Conservation (phyloP, 768 basidiomycete species). For the Pleurotus eryngii region DNA sequence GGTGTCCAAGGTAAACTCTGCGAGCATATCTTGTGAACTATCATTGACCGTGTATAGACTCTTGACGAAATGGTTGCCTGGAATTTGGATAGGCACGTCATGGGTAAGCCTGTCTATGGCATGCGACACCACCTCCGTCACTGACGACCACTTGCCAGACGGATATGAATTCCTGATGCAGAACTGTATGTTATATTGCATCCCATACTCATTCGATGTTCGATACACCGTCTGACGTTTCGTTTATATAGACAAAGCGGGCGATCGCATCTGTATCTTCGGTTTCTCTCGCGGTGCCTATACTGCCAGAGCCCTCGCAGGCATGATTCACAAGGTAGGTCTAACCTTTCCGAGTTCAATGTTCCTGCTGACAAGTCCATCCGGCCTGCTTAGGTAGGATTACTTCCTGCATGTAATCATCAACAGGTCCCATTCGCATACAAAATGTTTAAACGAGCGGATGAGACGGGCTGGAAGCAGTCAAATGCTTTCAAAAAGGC, state of each 20-base stretch:
- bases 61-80: constrained; percentile 44
- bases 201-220: too few relatives aligned
- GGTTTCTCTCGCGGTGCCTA: constrained; percentile 64
- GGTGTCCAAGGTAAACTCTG: constrained; percentile 33
- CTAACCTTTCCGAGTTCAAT: too few relatives aligned
- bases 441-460: constrained; percentile 45
- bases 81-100: constrained; percentile 52
- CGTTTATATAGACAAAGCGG: constrained; percentile 30
- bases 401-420: constrained; percentile 37
- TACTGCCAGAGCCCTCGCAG: constrained; percentile 49
- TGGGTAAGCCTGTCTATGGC: constrained; percentile 26
- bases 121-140: neutral
- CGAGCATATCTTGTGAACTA: neutral
- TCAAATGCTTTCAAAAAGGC: constrained; percentile 46
- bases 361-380: neutral
- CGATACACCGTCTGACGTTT: too few relatives aligned
- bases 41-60: constrained; percentile 17
- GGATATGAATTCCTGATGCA: constrained; percentile 63
- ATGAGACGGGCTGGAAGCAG: constrained; percentile 40
- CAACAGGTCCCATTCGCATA: constrained; percentile 59
- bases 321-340: constrained; percentile 49
- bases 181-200: too few relatives aligned
- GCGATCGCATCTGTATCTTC: constrained; percentile 59
- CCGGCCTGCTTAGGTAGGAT: constrained; percentile 18
- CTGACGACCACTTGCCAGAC: constrained; percentile 20